Evolutionary conservation across 176 grass and related monocot species (phyloP).

Genomic region (Avena eriantha): DNA sequence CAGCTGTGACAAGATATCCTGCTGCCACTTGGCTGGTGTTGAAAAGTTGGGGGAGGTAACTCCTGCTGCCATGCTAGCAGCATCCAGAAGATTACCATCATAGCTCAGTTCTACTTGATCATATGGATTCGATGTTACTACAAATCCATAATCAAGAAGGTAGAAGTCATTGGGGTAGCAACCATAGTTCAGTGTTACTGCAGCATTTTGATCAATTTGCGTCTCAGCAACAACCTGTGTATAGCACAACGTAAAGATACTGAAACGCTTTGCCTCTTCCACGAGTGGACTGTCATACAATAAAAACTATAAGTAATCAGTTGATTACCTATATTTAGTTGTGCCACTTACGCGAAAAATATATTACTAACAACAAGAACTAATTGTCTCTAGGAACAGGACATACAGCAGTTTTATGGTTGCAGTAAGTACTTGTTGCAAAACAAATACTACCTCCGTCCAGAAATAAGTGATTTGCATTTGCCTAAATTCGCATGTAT

Average conservation of each 20-base stretch:
- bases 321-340: background rate
- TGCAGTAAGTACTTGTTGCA: background rate
- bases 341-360: background rate
- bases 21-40: slow-evolving; percentile 78
- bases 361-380: slow-evolving; percentile 12
- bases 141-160: slow-evolving; percentile 96
- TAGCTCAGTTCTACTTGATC: slow-evolving; percentile 90
- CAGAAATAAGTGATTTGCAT: too few relatives aligned
- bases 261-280: background rate
- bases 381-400: slow-evolving; percentile 5
- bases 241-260: background rate
- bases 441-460: background rate
- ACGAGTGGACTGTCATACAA: background rate
- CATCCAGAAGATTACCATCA: slow-evolving; percentile 85
- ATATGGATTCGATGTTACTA: slow-evolving; percentile 77
- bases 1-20: slow-evolving; percentile 70
- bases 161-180: slow-evolving; percentile 91
- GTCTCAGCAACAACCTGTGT: slow-evolving; percentile 75
- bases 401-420: background rate
- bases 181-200: slow-evolving; percentile 88
- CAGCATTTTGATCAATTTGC: slow-evolving; percentile 63
- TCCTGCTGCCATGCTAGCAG: slow-evolving; percentile 88
- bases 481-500: too few relatives aligned
- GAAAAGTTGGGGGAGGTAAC: slow-evolving; percentile 79
- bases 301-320: background rate